Conservation (phyloP, 345 rosid species). For the Sisymbrium irio region DNA sequence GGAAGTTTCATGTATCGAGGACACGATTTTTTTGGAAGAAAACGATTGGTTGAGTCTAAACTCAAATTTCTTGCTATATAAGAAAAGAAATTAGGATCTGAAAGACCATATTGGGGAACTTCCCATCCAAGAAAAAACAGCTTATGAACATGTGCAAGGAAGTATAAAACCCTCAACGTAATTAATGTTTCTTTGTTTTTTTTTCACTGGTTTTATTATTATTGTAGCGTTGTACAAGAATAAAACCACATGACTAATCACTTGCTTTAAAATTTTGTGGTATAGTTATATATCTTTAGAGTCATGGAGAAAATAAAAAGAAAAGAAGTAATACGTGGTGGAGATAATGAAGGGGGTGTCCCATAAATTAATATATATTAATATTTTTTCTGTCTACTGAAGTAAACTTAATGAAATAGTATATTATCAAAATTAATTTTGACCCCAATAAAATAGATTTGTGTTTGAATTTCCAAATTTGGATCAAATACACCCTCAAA, state of each 20-base stretch:
- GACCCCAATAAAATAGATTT: too few species aligned
- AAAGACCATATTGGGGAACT: background rate
- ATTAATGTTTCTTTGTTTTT: background rate
- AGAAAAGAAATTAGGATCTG: background rate
- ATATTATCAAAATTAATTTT: too few species aligned
- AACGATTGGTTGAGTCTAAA: background rate
- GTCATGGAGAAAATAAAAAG: too few species aligned
- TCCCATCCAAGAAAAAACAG: conserved; percentile 10
- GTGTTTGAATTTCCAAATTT: too few species aligned
- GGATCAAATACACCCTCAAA: too few species aligned
- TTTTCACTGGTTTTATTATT: background rate
- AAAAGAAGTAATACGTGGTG: too few species aligned
- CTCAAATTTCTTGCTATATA: background rate
- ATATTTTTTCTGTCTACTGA: too few species aligned
- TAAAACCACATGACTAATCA: background rate
- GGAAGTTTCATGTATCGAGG: background rate
- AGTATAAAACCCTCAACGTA: background rate
- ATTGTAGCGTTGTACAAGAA: background rate
- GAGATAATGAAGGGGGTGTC: too few species aligned
- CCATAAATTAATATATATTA: too few species aligned
- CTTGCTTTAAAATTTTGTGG: background rate
- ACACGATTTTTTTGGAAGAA: background rate
- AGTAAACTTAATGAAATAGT: too few species aligned
- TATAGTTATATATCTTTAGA: background rate
- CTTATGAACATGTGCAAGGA: background rate